A percentile compares a stretch with the other conserved stretches of the same genome.
Conservation (phyloP, 495 filamentous ascomycete genomes). For the Arthonia radiata region DNA sequence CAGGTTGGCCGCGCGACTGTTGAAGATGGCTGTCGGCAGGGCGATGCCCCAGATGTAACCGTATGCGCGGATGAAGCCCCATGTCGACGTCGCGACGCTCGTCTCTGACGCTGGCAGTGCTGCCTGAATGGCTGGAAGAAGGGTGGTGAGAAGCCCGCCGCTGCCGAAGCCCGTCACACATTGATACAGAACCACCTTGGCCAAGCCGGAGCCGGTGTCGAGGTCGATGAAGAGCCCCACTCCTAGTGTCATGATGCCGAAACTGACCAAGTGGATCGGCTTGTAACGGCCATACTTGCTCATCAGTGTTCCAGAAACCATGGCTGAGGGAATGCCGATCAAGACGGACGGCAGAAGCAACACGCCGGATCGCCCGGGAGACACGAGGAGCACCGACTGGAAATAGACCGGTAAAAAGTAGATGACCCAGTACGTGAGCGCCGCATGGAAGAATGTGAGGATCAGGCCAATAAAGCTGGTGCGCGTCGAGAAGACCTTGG, state of each 20-base stretch:
- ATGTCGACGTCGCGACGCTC: slow-evolving; percentile 19
- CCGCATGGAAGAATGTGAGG: slow-evolving; percentile 7
- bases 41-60: slow-evolving; percentile 25
- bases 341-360: slow-evolving; percentile 15
- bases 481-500: slow-evolving; percentile 6
- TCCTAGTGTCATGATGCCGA: slow-evolving; percentile 16
- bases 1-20: slow-evolving; percentile 11
- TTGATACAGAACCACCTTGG: slow-evolving; percentile 12
- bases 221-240: slow-evolving; percentile 20
- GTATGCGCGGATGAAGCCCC: slow-evolving; percentile 21
- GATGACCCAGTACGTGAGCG: slow-evolving; percentile 12
- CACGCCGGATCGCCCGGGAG: slow-evolving; percentile 15
- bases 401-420: slow-evolving; percentile 27
- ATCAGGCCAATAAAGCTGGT: slow-evolving; percentile 6
- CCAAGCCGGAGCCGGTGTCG: slow-evolving; percentile 7
- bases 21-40: slow-evolving; percentile 25
- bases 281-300: slow-evolving; percentile 21
- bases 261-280: slow-evolving; percentile 17
- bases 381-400: slow-evolving; percentile 14
- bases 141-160: slow-evolving; percentile 11
- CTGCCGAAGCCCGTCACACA: slow-evolving; percentile 11
- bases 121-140: slow-evolving; percentile 5
- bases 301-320: slow-evolving; percentile 12
- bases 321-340: slow-evolving; percentile 12
- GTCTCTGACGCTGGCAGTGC: slow-evolving; percentile 12